Evolutionary conservation across 176 grass and related monocot genomes (phyloP).

Genomic region (Oryza brachyantha): DNA sequence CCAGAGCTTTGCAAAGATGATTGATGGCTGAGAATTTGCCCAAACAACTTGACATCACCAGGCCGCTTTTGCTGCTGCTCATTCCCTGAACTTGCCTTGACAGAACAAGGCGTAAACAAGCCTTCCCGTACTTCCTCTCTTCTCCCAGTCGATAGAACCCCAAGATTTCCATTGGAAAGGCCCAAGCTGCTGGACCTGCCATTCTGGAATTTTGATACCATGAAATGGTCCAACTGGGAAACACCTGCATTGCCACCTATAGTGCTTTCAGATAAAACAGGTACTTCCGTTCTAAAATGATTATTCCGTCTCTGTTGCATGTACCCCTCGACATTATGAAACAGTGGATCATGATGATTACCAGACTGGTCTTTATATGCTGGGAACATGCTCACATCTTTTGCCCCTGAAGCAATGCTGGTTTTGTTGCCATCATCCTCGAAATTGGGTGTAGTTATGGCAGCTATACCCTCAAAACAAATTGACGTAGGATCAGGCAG

Average conservation of each 20-base stretch:
- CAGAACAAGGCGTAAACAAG: constrained; percentile 23
- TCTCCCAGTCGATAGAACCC: constrained; percentile 10
- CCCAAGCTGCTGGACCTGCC: constrained; percentile 35
- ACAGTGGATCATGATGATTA: constrained; percentile 33
- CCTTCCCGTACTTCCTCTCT: constrained; percentile 19
- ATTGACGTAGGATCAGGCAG: constrained; percentile 49
- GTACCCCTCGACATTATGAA: constrained; percentile 42
- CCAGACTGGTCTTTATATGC: constrained; percentile 37
- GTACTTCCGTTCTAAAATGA: constrained; percentile 21
- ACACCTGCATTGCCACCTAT: constrained; percentile 7
- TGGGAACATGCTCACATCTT: constrained; percentile 43
- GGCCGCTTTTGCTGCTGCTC: constrained; percentile 48
- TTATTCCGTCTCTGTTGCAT: constrained; percentile 29
- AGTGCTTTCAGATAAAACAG: constrained; percentile 37
- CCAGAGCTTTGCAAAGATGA: constrained; percentile 56
- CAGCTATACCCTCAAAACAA: constrained; percentile 58
- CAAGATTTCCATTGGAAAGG: constrained; percentile 21
- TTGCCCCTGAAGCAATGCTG: constrained; percentile 20
- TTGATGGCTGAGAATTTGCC: constrained; percentile 66
- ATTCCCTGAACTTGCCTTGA: constrained; percentile 38
- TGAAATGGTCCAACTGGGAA: constrained; percentile 45
- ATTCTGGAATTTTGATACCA: constrained; percentile 42
- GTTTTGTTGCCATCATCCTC: constrained; percentile 37
- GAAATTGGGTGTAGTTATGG: constrained; percentile 49
- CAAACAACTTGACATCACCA: constrained; percentile 82